Evolutionary conservation across 2,329 filamentous ascomycete genomes (phyloP).

Genomic region (Elsinoe fawcettii): DNA sequence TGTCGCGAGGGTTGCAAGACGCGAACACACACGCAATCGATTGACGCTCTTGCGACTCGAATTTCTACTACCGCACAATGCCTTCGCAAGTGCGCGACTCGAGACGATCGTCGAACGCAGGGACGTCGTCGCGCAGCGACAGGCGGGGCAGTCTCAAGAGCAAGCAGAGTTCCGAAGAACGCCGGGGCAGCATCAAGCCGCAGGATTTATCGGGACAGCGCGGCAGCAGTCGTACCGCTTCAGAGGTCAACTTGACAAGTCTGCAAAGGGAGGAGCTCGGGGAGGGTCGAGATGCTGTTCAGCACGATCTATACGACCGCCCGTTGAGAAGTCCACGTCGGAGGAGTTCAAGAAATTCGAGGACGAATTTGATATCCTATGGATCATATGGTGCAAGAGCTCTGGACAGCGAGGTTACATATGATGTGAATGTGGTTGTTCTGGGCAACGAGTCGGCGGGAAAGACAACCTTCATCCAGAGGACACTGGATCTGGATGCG

Average conservation of each 20-base stretch:
- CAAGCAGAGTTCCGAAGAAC: constrained; percentile 5
- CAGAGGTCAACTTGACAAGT: constrained; percentile 10
- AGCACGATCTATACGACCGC: constrained; percentile 6
- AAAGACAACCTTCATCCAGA: constrained; percentile 53
- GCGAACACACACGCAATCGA: constrained; percentile 2
- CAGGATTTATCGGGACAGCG: neutral
- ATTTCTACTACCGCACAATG: neutral
- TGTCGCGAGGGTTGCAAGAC: constrained; percentile 1
- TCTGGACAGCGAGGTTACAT: constrained; percentile 29
- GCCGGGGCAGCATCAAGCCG: constrained; percentile 11
- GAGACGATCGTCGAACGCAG: constrained; percentile 5
- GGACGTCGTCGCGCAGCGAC: neutral
- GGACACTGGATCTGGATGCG: constrained; percentile 46
- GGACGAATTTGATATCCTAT: constrained; percentile 10
- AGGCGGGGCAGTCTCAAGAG: constrained; percentile 13
- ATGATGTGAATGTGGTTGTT: constrained; percentile 52
- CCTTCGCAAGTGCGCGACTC: constrained; percentile 8
- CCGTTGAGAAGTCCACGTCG: constrained; percentile 12
- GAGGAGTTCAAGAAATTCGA: constrained; percentile 2
- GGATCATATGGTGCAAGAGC: constrained; percentile 7
- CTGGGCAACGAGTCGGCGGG: constrained; percentile 48
- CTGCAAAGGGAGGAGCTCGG: constrained; percentile 3
- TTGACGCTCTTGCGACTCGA: neutral
- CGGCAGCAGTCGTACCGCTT: neutral
- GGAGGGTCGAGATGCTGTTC: constrained; percentile 1